Base-by-base conservation (phyloP, 768 basidiomycete genomes). In the Hericium rajendrae region DNA sequence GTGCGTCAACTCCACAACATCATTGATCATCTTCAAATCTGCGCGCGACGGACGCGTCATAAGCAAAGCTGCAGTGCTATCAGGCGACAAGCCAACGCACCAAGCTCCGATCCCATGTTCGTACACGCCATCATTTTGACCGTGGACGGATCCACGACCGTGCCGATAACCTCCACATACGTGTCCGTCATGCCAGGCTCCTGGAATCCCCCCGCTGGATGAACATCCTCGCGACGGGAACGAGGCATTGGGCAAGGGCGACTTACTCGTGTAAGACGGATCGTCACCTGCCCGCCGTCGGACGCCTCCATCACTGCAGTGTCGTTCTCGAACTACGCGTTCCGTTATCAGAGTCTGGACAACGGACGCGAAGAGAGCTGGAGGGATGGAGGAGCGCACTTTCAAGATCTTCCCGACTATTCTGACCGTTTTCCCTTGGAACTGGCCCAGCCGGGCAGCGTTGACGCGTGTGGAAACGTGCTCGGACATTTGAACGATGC, bases 111-210 rank as follows among this genome's bases (percentile, higher is more conserved):
- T 6, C 87, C 86, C 67, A 90, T 68, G 64, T 78, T 77, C 58
- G 83, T 76, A 57, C 69, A 64, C 1, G 66, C 67, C 64, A 83
- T 62, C 69, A 83, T 76, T 65, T 80, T 81, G 62, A 91, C 69
- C 2, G 77, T 79, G 15, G 80, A 74, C 24, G 80, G 72, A 58
- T 82, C 74, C 22, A 74, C 56, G 20, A 83, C 87, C 5, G 67
- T 76, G 6, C 87, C 88, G 28, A 91, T 76, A 54, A 91, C 71
- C 67, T 91, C 89, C 49, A 86, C 72, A 60, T 72, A 88, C 2
- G 78, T 71, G 53, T 70, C 69, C 53, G 84, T 70, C 49, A 74
- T 69, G 24, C 74, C 66, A 57, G 73, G 75, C 77, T 81, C 54
- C 41, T 40, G 57, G 18, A 46, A 56, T 28, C 32, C 53, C 53